Conservation (phyloP, 2,329 filamentous ascomycete genomes). For the Cercospora janseana region DNA sequence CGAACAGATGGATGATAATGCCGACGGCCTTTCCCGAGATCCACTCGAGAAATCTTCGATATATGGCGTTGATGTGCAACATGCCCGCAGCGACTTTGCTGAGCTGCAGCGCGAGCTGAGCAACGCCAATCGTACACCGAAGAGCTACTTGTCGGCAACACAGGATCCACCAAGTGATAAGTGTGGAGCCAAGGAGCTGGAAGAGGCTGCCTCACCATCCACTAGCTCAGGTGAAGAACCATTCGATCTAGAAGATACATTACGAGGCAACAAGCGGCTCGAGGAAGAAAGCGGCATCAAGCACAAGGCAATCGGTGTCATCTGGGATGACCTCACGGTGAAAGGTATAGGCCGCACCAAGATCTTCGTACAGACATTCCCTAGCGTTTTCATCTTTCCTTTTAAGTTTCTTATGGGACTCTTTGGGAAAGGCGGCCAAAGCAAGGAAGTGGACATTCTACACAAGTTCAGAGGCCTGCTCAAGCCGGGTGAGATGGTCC, state of each 20-base stretch:
- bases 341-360: conserved; percentile 61
- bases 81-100: conserved; percentile 68
- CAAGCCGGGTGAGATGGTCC: conserved; percentile 82
- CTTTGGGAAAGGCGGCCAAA: conserved; percentile 65
- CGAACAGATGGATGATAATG: conserved; percentile 19
- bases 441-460: conserved; percentile 69
- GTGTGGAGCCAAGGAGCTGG: conserved; percentile 53
- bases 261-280: conserved; percentile 69
- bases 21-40: conserved; percentile 11
- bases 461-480: conserved; percentile 65
- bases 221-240: conserved; percentile 52
- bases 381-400: conserved; percentile 70
- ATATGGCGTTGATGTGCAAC: conserved; percentile 61
- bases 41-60: conserved; percentile 3
- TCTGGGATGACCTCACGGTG: conserved; percentile 64
- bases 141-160: conserved; percentile 43
- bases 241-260: conserved; percentile 73
- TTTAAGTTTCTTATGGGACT: conserved; percentile 60
- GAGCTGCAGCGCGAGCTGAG: conserved; percentile 57
- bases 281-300: conserved; percentile 76
- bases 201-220: conserved; percentile 52
- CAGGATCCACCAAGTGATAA: conserved; percentile 42
- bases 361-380: conserved; percentile 59
- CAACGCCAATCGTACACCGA: conserved; percentile 39
- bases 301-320: conserved; percentile 65